These are phyloP conservation scores for Letharia columbiana DNA, from an alignment of 495 filamentous ascomycete genomes.

Conservation along the genomic window DNA sequence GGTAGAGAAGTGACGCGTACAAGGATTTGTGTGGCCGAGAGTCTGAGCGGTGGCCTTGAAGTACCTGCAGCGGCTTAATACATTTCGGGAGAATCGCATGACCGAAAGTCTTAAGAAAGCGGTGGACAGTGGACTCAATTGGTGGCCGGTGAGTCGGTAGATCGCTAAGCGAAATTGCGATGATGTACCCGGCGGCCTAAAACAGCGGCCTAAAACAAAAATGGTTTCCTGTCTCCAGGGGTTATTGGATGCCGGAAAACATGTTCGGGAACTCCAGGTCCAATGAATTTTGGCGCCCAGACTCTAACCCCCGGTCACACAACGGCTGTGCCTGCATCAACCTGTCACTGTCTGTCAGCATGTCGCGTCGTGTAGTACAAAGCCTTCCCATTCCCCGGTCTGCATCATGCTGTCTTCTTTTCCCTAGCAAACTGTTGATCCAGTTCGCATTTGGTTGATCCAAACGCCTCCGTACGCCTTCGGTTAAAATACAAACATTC, in stretches of 20 bases:
- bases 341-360: neutral
- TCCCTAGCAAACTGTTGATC: neutral
- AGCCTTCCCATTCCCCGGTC: neutral
- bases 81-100: neutral
- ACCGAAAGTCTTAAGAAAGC: too few species aligned
- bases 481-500: neutral
- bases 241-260: neutral
- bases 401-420: neutral
- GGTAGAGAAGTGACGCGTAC: neutral
- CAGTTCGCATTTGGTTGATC: constrained; percentile 6
- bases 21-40: neutral
- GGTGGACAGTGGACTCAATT: too few species aligned
- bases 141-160: too few species aligned
- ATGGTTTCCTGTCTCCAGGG: neutral
- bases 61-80: neutral
- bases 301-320: neutral
- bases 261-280: neutral
- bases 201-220: neutral
- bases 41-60: neutral
- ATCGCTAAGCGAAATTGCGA: neutral
- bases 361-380: neutral
- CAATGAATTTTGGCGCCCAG: neutral
- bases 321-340: neutral
- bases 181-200: neutral
- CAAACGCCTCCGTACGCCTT: constrained; percentile 5